Percentiles rank a stretch among this genome's conserved stretches.
Evolutionary conservation across 495 filamentous ascomycete species (phyloP).

Genomic region (Hapsidospora chrysogenum): DNA sequence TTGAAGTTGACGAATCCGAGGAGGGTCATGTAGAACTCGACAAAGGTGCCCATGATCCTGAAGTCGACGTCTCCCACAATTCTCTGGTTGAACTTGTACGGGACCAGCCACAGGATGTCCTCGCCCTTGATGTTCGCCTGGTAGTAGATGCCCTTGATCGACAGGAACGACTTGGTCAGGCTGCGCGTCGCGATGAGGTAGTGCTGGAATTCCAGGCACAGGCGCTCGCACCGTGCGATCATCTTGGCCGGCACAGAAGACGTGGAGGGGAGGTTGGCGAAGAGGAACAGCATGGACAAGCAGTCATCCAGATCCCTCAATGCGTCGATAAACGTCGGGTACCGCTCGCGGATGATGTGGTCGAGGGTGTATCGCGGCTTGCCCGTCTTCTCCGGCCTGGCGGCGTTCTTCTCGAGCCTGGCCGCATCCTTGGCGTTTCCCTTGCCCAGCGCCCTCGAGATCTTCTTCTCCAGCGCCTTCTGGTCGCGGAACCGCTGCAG

Average conservation of each 20-base stretch:
- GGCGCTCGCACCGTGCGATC: constrained; percentile 76
- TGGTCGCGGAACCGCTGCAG: constrained; percentile 92
- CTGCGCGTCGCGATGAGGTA: constrained; percentile 85
- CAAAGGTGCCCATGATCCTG: constrained; percentile 96
- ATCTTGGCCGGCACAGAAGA: constrained; percentile 78
- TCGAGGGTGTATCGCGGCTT: constrained; percentile 78
- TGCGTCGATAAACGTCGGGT: constrained; percentile 92
- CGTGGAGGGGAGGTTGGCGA: constrained; percentile 87
- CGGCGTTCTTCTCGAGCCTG: constrained; percentile 40
- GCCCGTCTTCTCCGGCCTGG: constrained; percentile 66
- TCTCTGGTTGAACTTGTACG: constrained; percentile 89
- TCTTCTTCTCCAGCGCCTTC: constrained; percentile 92
- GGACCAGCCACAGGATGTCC: constrained; percentile 92
- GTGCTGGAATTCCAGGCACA: constrained; percentile 91
- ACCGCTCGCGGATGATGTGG: constrained; percentile 93
- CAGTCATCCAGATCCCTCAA: constrained; percentile 92
- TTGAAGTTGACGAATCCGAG: constrained; percentile 91
- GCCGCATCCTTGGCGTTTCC: constrained; percentile 77
- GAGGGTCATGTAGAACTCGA: constrained; percentile 95
- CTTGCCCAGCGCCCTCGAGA: constrained; percentile 73
- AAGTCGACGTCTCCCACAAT: constrained; percentile 90
- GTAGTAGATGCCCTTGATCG: constrained; percentile 99
- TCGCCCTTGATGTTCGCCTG: constrained; percentile 98
- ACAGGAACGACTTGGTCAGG: constrained; percentile 87
- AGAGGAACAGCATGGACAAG: constrained; percentile 89